These are phyloP conservation scores for Tricholoma matsutake DNA, from an alignment of 768 basidiomycete species.

Conservation along the genomic window DNA sequence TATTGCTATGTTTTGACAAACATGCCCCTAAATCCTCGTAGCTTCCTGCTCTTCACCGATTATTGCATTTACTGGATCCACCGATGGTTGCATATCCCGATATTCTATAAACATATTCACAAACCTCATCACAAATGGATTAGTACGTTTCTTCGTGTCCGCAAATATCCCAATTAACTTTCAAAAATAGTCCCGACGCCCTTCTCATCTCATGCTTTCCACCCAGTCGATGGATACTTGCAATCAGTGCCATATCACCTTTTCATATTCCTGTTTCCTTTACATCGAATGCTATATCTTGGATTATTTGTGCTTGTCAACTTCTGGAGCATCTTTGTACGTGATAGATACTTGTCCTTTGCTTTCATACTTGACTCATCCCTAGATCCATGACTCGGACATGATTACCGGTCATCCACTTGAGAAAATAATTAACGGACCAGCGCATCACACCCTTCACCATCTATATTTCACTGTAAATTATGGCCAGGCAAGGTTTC, in stretches of 20 bases:
- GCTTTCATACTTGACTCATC: neutral
- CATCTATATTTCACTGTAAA: constrained; percentile 97
- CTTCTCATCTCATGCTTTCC: constrained; percentile 97
- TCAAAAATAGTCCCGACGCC: constrained; percentile 81
- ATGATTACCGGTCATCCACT: constrained; percentile 92
- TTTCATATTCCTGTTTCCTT: constrained; percentile 85
- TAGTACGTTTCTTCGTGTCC: constrained; percentile 49
- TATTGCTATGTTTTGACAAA: constrained; percentile 8
- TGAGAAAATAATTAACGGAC: constrained; percentile 93
- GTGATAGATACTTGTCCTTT: constrained; percentile 25
- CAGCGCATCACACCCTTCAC: constrained; percentile 95
- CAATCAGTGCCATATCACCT: constrained; percentile 96
- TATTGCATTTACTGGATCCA: constrained; percentile 98
- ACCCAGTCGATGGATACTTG: constrained; percentile 89
- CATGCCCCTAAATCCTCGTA: constrained; percentile 18
- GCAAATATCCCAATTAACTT: constrained; percentile 2
- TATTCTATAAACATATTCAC: constrained; percentile 86
- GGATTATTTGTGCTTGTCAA: constrained; percentile 89
- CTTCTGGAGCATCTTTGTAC: constrained; percentile 87
- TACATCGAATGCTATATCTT: constrained; percentile 84
- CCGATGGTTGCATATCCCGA: constrained; percentile 79
- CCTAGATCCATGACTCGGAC: constrained; percentile 95
- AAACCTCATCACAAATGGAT: constrained; percentile 99
- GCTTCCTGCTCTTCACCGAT: constrained; percentile 87
- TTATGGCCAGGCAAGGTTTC: constrained; percentile 72